phyloP scores from a whole-genome alignment of 352 stramenopile genomes.

The Globisporangium ultimum region DNA sequence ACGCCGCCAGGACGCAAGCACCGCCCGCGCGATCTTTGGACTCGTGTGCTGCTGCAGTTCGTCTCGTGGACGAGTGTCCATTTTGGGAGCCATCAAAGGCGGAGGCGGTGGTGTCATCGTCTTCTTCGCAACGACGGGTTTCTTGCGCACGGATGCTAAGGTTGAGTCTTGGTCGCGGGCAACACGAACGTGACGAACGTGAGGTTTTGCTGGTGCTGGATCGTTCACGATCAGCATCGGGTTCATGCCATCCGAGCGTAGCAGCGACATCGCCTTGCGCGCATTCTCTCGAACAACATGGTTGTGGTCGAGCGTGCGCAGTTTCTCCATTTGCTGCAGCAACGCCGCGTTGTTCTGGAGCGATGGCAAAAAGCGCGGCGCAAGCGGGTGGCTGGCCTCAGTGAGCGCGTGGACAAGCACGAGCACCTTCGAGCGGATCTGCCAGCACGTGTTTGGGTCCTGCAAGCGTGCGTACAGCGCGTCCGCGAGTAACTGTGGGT shows the following conservation, averaged over 20 bases:
- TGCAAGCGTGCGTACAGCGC: conserved; percentile 41
- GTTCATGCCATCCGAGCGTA: conserved; percentile 46
- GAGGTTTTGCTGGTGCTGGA: background rate
- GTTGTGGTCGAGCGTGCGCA: conserved; percentile 34
- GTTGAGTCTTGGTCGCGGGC: background rate
- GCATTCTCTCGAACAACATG: conserved; percentile 43
- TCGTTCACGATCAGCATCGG: conserved; percentile 32
- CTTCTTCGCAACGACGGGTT: conserved; percentile 6
- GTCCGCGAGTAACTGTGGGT: conserved; percentile 21
- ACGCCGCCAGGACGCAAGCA: conserved; percentile 36
- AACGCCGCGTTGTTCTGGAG: conserved; percentile 25
- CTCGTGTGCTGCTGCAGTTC: conserved; percentile 21
- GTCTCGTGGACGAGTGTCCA: conserved; percentile 6
- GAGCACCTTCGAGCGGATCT: conserved; percentile 49
- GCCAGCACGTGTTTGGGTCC: conserved; percentile 33
- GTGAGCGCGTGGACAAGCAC: conserved; percentile 54
- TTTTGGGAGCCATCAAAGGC: conserved; percentile 14
- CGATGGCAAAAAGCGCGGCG: conserved; percentile 24
- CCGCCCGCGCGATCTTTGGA: conserved; percentile 36
- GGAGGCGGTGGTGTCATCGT: conserved; percentile 11
- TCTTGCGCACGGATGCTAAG: conserved; percentile 10
- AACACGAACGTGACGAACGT: conserved; percentile 16
- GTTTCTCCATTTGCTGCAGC: conserved; percentile 27
- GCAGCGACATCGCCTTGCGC: conserved; percentile 51
- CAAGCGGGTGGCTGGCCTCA: conserved; percentile 34